Conservation (phyloP, 176 grass and related monocot genomes). For the Eragrostis curvula region DNA sequence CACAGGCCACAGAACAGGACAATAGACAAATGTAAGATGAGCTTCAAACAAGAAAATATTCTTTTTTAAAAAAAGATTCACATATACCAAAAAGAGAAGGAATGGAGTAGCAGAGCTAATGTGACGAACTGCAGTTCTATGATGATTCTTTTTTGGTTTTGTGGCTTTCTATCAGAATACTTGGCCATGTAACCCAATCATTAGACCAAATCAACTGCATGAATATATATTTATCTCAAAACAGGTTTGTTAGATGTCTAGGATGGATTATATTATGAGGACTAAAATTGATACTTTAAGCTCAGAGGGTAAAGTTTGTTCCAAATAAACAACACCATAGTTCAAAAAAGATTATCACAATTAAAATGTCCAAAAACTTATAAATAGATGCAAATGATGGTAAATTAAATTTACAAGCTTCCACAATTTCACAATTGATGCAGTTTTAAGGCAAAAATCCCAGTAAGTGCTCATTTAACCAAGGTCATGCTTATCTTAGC, state of each 20-base stretch:
- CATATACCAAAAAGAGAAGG: conserved; percentile 9
- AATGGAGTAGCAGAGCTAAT: conserved; percentile 22
- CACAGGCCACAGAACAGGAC: conserved; percentile 3
- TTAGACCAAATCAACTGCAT: conserved; percentile 12
- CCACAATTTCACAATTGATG: background rate
- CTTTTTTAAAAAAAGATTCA: conserved; percentile 7
- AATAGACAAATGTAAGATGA: background rate
- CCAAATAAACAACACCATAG: conserved; percentile 5
- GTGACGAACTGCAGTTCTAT: conserved; percentile 21
- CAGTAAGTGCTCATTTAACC: background rate
- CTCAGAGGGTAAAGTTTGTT: background rate
- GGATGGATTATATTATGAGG: background rate
- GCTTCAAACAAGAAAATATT: conserved; percentile 1
- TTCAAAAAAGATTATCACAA: conserved; percentile 2
- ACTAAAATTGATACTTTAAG: background rate
- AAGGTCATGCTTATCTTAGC: background rate
- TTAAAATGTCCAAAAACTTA: background rate
- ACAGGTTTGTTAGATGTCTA: background rate
- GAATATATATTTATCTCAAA: background rate
- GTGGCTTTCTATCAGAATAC: conserved; percentile 8
- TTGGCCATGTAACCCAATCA: conserved; percentile 21
- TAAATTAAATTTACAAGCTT: background rate
- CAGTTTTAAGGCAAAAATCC: conserved; percentile 2
- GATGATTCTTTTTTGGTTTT: background rate
- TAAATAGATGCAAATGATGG: background rate